These are phyloP conservation scores for Hanseniaspora occidentalis DNA, from an alignment of 805 yeast genomes.

Conservation along the genomic window DNA sequence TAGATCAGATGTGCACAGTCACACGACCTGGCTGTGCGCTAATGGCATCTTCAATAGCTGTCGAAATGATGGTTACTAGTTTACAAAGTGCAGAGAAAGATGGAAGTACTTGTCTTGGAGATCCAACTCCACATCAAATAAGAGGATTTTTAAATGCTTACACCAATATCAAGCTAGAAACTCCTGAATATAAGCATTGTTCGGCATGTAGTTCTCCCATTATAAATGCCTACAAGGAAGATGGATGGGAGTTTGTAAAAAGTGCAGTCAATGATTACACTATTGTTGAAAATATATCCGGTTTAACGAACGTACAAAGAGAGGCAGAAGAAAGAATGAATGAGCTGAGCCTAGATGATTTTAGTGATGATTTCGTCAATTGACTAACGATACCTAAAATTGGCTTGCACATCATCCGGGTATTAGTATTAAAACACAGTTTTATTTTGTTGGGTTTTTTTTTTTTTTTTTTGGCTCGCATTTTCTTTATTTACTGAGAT, in stretches of 20 bases:
- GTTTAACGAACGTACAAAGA: slow-evolving; percentile 59
- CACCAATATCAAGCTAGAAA: slow-evolving; percentile 47
- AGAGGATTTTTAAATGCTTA: slow-evolving; percentile 72
- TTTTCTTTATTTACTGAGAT: no score
- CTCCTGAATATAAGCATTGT: slow-evolving; percentile 67
- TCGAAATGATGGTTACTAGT: slow-evolving; percentile 64
- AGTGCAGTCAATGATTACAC: slow-evolving; percentile 52
- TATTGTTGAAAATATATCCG: slow-evolving; percentile 68
- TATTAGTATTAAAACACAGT: no score
- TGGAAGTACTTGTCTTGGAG: slow-evolving; percentile 41
- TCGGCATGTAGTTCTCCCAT: slow-evolving; percentile 74
- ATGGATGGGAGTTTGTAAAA: slow-evolving; percentile 76
- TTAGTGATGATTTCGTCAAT: slow-evolving; percentile 16
- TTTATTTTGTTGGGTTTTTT: no score
- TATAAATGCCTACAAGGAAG: slow-evolving; percentile 32
- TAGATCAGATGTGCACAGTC: slow-evolving; percentile 98
- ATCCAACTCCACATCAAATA: slow-evolving; percentile 68
- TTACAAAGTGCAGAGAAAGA: slow-evolving; percentile 34
- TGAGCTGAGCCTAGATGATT: slow-evolving; percentile 19
- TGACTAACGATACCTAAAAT: no score
- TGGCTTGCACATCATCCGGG: no score
- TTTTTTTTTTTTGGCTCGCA: no score
- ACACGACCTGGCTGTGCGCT: slow-evolving; percentile 94
- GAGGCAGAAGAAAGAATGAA: slow-evolving; percentile 42
- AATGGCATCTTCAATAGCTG: slow-evolving; percentile 76